Base-by-base conservation (phyloP, 805 yeast genomes). In the Saccharomycopsis sp. region DNA sequence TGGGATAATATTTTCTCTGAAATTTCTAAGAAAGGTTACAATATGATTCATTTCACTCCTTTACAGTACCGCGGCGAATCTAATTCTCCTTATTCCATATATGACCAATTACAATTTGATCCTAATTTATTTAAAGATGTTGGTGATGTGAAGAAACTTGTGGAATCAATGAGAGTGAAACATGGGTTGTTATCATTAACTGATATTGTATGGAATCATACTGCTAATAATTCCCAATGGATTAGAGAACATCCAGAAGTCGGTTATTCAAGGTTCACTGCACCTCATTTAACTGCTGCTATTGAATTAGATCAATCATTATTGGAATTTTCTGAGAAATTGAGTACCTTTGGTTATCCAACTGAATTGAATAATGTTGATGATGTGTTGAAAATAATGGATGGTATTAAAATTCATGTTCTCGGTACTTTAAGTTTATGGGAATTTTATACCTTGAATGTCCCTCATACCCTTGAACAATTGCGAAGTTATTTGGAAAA, bases 11-110 rank as follows among this genome's bases (percentile, higher is more conserved):
- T 84, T 45, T 84, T 90, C 47, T 59, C 61, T 1, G 73, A 74
- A 38, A 73, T 90, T 37, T 64, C 80, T 13, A 59, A 64, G 6
- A 93, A 93, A 62, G 89, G 93, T 17, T 90, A 90, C 67, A 93
- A 93, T 62, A 86, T 90, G 96, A 69, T 93, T 36, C 98, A 90
- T 66, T 90, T 90, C 61, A 89, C 97, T 4, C 98, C 98, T 0
- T 68, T 90, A 54, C 96, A 90, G 63, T 66, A 79, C 51, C 72
- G 97, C 45, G 98, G 98, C 27, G 82, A 72, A 50, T 85, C 96
- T 1, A 75, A 89, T 60, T 89, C 97, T 4, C 98, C 98, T 0
- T 90, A 89, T 59, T 85, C 96, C 3, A 86, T 90, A 43, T 81
- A 66, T 55, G 96, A 90, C 60, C 97, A 93, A 63, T 71, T 87